Evolutionary conservation across 2,329 filamentous ascomycete species (phyloP).

Genomic region (Monascus ruber): DNA sequence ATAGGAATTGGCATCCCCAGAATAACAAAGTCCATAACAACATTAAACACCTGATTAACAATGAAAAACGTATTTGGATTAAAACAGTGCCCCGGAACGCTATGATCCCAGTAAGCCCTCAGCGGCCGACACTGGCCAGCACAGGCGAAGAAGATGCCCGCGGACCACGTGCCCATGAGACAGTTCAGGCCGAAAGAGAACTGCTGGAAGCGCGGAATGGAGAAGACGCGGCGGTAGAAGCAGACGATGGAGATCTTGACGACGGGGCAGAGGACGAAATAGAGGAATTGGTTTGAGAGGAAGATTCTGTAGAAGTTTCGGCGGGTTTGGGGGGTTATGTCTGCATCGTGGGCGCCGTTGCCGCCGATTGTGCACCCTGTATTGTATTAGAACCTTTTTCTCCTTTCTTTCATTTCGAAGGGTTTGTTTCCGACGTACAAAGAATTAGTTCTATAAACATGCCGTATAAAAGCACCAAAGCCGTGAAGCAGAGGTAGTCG

Average conservation of each 20-base stretch:
- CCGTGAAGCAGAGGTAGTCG: constrained; percentile 19
- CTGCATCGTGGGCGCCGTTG: constrained; percentile 14
- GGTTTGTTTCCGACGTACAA: constrained; percentile 12
- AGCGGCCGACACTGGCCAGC: constrained; percentile 21
- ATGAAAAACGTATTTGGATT: constrained; percentile 18
- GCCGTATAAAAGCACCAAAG: constrained; percentile 14
- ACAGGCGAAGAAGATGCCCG: constrained; percentile 20
- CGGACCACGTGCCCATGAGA: constrained; percentile 17
- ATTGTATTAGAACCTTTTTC: background rate
- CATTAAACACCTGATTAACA: constrained; percentile 23
- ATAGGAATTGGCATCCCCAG: constrained; percentile 20
- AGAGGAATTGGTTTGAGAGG: constrained; percentile 24
- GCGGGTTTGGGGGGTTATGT: constrained; percentile 11
- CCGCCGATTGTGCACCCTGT: constrained; percentile 23
- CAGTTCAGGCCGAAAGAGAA: constrained; percentile 15
- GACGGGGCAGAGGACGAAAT: constrained; percentile 20
- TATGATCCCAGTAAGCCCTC: constrained; percentile 19
- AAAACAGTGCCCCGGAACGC: constrained; percentile 15
- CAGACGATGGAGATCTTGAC: constrained; percentile 25
- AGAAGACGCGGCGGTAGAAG: constrained; percentile 24
- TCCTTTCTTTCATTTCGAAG: background rate
- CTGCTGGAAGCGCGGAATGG: constrained; percentile 16
- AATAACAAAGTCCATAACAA: constrained; percentile 23
- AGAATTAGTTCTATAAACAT: constrained; percentile 20
- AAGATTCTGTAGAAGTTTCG: constrained; percentile 18